Evolutionary conservation across 2,329 filamentous ascomycete species (phyloP).

Genomic region (Ambrosiella xylebori): DNA sequence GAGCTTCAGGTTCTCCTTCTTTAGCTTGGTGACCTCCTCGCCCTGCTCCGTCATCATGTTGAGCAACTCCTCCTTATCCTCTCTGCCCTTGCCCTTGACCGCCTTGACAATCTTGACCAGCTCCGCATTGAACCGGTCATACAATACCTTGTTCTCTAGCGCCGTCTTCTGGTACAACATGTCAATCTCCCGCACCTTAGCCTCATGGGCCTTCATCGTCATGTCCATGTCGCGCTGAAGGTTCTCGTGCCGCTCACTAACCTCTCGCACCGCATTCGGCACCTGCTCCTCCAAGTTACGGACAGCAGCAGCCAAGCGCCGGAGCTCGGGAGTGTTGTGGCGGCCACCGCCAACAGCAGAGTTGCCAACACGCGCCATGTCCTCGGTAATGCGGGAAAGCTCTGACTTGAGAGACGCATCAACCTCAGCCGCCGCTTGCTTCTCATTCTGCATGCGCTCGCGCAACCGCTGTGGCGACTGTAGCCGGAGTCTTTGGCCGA

Average conservation of each 20-base stretch:
- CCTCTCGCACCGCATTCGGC: constrained; percentile 38
- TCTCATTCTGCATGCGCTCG: constrained; percentile 71
- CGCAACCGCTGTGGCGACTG: constrained; percentile 60
- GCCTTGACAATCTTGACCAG: constrained; percentile 66
- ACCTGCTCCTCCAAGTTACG: constrained; percentile 51
- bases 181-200: constrained; percentile 66
- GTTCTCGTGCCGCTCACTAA: constrained; percentile 41
- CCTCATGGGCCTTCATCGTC: constrained; percentile 56
- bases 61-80: constrained; percentile 65
- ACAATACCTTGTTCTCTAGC: constrained; percentile 83
- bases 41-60: constrained; percentile 51
- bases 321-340: constrained; percentile 25
- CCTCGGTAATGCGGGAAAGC: constrained; percentile 61
- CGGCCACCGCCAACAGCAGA: constrained; percentile 20
- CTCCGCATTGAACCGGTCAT: constrained; percentile 85
- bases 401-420: constrained; percentile 58
- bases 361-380: constrained; percentile 39
- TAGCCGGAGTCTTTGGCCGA: constrained; percentile 43
- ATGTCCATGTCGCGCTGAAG: constrained; percentile 56
- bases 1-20: constrained; percentile 71
- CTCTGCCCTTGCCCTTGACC: constrained; percentile 52
- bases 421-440: constrained; percentile 51
- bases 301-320: constrained; percentile 39
- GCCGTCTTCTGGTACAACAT: constrained; percentile 75
- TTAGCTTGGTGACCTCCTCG: constrained; percentile 60